Conservation (phyloP, 306 rosid species). For the Ormosia emarginata region DNA sequence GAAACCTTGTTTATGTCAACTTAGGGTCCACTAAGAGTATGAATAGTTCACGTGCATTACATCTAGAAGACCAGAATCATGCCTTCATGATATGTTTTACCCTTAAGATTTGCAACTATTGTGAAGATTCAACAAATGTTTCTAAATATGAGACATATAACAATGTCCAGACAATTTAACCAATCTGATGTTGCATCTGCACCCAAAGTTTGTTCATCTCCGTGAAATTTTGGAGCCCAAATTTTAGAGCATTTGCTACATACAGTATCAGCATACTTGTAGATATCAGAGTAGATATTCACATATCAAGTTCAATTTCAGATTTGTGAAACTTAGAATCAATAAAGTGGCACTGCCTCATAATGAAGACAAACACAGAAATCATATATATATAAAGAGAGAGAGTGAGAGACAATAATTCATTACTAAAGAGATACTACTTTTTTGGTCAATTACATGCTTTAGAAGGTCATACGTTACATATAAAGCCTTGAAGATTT, state of each 20-base stretch:
- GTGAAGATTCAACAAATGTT: constrained; percentile 49
- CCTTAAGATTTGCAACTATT: constrained; percentile 76
- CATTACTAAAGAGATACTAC: too few species aligned
- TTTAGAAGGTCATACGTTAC: too few species aligned
- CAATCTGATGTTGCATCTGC: constrained; percentile 83
- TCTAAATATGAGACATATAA: constrained; percentile 30
- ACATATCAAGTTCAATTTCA: constrained; percentile 23
- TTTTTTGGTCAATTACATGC: too few species aligned
- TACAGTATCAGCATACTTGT: constrained; percentile 77
- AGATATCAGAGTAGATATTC: constrained; percentile 27
- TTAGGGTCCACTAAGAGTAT: constrained; percentile 97
- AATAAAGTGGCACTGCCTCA: constrained; percentile 1
- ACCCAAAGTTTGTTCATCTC: constrained; percentile 97
- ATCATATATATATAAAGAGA: too few species aligned
- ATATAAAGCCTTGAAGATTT: too few species aligned
- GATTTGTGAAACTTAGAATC: constrained; percentile 11
- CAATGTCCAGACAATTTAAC: constrained; percentile 31
- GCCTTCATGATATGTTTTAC: constrained; percentile 15
- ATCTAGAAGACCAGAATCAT: constrained; percentile 96
- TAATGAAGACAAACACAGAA: not conserved
- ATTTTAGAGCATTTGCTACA: constrained; percentile 76
- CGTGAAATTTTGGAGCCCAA: constrained; percentile 79
- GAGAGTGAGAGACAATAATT: too few species aligned
- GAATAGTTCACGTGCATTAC: constrained; percentile 84
- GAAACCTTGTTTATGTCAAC: constrained; percentile 38